These are phyloP conservation scores for Colletotrichum chlorophyti DNA, from an alignment of 2,329 filamentous ascomycete species.

Conservation along the genomic window DNA sequence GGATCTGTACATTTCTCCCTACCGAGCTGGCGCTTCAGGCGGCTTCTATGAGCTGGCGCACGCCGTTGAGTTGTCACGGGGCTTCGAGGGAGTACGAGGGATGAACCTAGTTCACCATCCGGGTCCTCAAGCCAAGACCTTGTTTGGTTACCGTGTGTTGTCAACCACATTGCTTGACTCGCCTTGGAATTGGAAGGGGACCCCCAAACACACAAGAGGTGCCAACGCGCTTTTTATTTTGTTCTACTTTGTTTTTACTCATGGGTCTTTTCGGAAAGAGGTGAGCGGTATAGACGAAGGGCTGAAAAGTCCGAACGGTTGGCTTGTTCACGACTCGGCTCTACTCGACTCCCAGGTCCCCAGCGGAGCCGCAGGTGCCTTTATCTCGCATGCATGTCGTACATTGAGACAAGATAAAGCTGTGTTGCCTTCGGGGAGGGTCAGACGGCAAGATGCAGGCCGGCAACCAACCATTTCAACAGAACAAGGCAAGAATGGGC, in stretches of 20 bases:
- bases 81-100: conserved; percentile 12
- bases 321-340: not conserved
- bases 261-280: not conserved
- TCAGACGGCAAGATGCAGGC: conserved; percentile 19
- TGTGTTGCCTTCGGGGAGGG: conserved; percentile 11
- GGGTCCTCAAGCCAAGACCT: conserved; percentile 21
- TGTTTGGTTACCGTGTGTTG: conserved; percentile 1
- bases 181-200: not conserved
- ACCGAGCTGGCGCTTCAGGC: conserved; percentile 76
- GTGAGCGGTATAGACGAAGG: not conserved
- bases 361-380: conserved; percentile 11
- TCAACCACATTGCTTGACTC: conserved; percentile 20
- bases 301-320: too few relatives aligned
- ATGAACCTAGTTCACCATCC: conserved; percentile 16
- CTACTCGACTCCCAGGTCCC: not conserved
- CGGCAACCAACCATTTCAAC: not conserved
- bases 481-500: not conserved
- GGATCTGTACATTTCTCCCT: not conserved
- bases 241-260: not conserved
- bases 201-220: conserved; percentile 5
- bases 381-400: not conserved
- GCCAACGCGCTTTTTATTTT: not conserved
- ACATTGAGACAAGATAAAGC: not conserved
- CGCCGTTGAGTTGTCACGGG: conserved; percentile 8
- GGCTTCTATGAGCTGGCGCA: conserved; percentile 75